Conservation (phyloP, 2,329 filamentous ascomycete species). For the Sclerotinia trifoliorum region DNA sequence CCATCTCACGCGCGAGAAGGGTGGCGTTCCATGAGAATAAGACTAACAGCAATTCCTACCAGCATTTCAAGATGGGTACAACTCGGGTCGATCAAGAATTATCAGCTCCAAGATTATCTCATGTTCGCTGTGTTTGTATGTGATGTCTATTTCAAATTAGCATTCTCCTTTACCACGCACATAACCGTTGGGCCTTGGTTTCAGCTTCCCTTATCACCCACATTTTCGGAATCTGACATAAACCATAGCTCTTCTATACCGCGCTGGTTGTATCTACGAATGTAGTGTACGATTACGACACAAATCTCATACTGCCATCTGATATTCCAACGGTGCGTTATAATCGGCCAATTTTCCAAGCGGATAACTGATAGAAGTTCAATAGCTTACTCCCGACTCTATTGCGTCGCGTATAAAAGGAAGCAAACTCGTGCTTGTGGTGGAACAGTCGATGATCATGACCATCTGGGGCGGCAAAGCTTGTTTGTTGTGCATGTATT, state of each 20-base stretch:
- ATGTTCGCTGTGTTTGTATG: constrained; percentile 55
- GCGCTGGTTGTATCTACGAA: constrained; percentile 55
- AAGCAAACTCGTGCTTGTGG: constrained; percentile 62
- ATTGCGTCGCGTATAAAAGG: constrained; percentile 42
- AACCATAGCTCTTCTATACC: constrained; percentile 49
- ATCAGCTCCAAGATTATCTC: constrained; percentile 56
- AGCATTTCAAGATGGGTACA: constrained; percentile 45
- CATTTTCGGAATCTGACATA: neutral
- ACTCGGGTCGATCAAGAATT: constrained; percentile 47
- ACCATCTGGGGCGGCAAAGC: constrained; percentile 57
- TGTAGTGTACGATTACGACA: constrained; percentile 54
- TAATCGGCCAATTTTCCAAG: neutral
- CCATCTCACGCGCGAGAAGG: no score
- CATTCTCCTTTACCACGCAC: neutral
- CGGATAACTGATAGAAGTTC: neutral
- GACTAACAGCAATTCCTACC: neutral
- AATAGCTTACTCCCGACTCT: constrained; percentile 45
- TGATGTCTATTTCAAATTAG: constrained; percentile 12
- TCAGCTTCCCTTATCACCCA: neutral
- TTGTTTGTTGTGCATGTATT: constrained; percentile 57
- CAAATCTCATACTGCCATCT: constrained; percentile 56
- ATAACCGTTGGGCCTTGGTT: neutral
- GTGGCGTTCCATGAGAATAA: neutral
- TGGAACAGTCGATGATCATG: constrained; percentile 61
- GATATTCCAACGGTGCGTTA: constrained; percentile 39